Evolutionary conservation across 306 rosid species (phyloP), one percentile per base, ranked within the genome.

Genomic region (Corylus avellana): DNA sequence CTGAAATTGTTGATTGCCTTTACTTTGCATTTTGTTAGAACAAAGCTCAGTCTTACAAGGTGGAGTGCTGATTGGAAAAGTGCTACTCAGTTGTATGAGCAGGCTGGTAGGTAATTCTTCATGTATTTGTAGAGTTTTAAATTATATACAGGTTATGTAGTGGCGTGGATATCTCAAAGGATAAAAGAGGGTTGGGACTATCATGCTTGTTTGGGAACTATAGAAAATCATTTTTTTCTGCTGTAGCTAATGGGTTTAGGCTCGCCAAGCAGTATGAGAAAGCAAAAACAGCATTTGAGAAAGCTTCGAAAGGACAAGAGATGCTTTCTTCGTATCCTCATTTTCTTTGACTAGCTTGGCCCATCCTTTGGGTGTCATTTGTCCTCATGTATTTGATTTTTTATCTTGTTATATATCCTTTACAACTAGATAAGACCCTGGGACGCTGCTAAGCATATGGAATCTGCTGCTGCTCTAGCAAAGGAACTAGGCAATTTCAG

Each of bases 401-500:
- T 25, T 32, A 54, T 54, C 49, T 59, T 47, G 57, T 61, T 29
- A 51, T 46, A 10, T 73, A 72, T 79, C 93, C 91, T 91, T 87
- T 74, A 90, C 88, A 44, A 79, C 82, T 76, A 25, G 76, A 78
- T 77, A 72, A 95, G 98, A 86, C 98, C 96, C 64, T 93, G 98
- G 98, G 98, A 95, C 78, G 97, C 98, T 20, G 98, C 98, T 75
- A 93, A 90, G 86, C 98, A 90, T 83, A 92, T 95, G 97, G 98
- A 95, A 85, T 92, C 98, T 79, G 98, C 98, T 2, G 98, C 90
- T 72, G 92, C 87, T 82, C 84, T 90, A 61, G 98, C 97, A 25
- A 95, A 95, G 88, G 98, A 95, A 53, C 81, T 95, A 56, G 82
- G 94, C 12, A 79, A 91, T 50, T 91, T 91, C 94, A 89, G 27